Evolutionary conservation across 2,329 filamentous ascomycete species (phyloP), one percentile per base, ranked within the genome.

Genomic region (Botrytis cinerea): DNA sequence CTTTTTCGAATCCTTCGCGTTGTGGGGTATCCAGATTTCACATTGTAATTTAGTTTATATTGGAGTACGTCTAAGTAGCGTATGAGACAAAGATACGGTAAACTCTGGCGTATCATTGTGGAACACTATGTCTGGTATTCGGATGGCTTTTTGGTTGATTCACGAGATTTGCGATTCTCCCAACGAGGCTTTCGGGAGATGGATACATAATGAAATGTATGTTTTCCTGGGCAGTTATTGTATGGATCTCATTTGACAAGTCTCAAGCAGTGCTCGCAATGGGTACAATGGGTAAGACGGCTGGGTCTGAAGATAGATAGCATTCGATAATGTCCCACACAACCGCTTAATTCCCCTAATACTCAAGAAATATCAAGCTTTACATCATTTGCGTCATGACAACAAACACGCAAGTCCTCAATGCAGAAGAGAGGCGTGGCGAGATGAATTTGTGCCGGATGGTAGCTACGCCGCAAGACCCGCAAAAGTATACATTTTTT

Each of bases 191-290:
- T 22, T 61, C 35, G 25, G 5, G 38, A 1, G 59, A 71, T 46
- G 57, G 22, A 63, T 9, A 63, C 28, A 32, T 32, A 16, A 32
- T 32, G 22, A 45, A 71, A 51, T 71, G 14, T n/a, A 71, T 48
- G 45, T 25, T 71, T 5, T 71, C 22, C 25, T 51, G 63, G 7
- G 59, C 43, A 43, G 43, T 38, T 59, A 32, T 28, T 35, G 25
- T 43, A 16, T 54, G 51, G 14, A 71, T 62, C 4, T 40, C 59
- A 22, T 63, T 51, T 16, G 18, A 28, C 2, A 25, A 2, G 16
- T 71, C 59, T 32, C 69, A 71, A 22, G 43, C 20, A 40, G 43
- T 43, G 43, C 35, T 57, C n/a, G 46, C 46, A 48, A 22, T 48
- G 46, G 46, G 46, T 48, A 22, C 20, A 48, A 48, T 22, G 20